Percentiles rank a stretch among this genome's conserved stretches.
These are phyloP conservation scores for Globisporangium rhizosaccharum DNA, from an alignment of 352 stramenopile species.

Conservation along the genomic window DNA sequence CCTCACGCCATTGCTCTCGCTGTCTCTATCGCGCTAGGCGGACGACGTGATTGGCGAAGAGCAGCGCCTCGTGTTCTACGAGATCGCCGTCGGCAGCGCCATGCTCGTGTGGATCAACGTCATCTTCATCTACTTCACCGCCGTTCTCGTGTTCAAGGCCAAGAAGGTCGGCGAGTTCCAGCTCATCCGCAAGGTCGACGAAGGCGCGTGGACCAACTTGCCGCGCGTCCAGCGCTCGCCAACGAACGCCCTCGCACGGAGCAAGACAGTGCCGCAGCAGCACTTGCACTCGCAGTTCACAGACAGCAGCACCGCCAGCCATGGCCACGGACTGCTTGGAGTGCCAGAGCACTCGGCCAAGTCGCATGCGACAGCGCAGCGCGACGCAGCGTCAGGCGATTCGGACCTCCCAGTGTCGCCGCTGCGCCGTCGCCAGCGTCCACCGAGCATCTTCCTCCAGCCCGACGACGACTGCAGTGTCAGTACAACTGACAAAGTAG, in stretches of 20 bases:
- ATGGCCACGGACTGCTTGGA: too few species aligned
- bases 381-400: slow-evolving; percentile 2
- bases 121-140: slow-evolving; percentile 84
- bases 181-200: slow-evolving; percentile 70
- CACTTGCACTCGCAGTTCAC: neutral
- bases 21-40: slow-evolving; percentile 12
- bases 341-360: too few species aligned
- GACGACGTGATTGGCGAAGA: slow-evolving; percentile 78
- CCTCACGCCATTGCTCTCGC: too few species aligned
- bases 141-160: slow-evolving; percentile 86
- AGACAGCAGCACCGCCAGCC: too few species aligned
- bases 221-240: slow-evolving; percentile 66
- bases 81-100: slow-evolving; percentile 78
- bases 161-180: slow-evolving; percentile 85
- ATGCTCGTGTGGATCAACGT: slow-evolving; percentile 87
- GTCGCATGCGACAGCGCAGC: too few species aligned
- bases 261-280: neutral
- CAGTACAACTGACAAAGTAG: slow-evolving; percentile 13
- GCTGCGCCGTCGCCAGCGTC: slow-evolving; percentile 25
- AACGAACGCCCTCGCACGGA: slow-evolving; percentile 12
- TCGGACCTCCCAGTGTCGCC: slow-evolving; percentile 25
- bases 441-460: slow-evolving; percentile 17
- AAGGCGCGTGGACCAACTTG: slow-evolving; percentile 75
- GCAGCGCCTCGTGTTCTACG: slow-evolving; percentile 81
- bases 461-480: slow-evolving; percentile 13